phyloP scores from a whole-genome alignment of 345 rosid genomes.

The Ceriops zippeliana region DNA sequence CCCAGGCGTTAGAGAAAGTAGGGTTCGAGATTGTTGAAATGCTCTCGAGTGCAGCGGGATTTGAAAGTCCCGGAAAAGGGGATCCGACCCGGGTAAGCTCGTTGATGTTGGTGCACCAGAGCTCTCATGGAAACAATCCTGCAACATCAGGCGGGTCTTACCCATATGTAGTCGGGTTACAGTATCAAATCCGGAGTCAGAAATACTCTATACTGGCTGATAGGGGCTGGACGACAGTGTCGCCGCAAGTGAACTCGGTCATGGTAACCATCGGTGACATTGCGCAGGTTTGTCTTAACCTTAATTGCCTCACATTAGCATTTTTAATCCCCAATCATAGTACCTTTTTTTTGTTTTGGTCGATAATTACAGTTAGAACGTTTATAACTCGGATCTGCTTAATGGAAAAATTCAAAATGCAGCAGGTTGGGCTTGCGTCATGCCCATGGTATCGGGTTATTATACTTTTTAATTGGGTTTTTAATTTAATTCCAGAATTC shows the following conservation, averaged over 20 bases:
- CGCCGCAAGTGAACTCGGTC: slow-evolving; percentile 56
- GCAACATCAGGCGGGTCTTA: slow-evolving; percentile 50
- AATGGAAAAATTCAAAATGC: too few relatives aligned
- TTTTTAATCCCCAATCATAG: not conserved
- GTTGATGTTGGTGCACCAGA: slow-evolving; percentile 49
- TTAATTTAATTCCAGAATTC: too few relatives aligned
- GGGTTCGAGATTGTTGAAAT: slow-evolving; percentile 48
- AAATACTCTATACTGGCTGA: slow-evolving; percentile 46
- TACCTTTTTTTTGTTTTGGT: too few relatives aligned
- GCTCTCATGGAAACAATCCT: slow-evolving; percentile 26
- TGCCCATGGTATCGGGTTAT: too few relatives aligned
- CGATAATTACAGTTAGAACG: too few relatives aligned
- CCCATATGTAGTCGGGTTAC: slow-evolving; percentile 67
- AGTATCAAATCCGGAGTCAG: slow-evolving; percentile 52
- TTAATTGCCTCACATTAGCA: not conserved
- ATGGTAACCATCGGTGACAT: slow-evolving; percentile 70
- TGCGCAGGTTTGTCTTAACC: slow-evolving; percentile 48
- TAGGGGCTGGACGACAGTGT: slow-evolving; percentile 52
- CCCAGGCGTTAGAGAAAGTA: slow-evolving; percentile 46
- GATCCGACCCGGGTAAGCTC: slow-evolving; percentile 51
- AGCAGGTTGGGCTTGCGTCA: too few relatives aligned
- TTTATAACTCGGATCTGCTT: too few relatives aligned
- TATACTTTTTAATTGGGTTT: too few relatives aligned
- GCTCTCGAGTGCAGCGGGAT: slow-evolving; percentile 43
- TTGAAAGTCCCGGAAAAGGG: slow-evolving; percentile 44